Conservation (phyloP, 371 early-diverging fungal species). For the Rhizopus microsporus region DNA sequence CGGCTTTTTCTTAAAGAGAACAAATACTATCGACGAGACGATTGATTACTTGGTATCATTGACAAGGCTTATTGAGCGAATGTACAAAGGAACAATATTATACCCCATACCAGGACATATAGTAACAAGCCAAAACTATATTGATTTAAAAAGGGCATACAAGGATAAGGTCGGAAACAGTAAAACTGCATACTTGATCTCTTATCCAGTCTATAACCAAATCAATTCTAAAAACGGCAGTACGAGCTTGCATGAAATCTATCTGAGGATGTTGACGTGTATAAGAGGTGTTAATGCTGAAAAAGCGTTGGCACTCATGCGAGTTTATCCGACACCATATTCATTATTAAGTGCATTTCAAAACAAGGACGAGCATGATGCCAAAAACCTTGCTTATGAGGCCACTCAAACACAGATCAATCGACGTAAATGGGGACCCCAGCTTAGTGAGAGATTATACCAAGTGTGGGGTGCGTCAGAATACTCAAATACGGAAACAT, state of each 20-base stretch:
- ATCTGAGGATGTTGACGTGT: slow-evolving; percentile 80
- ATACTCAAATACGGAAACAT: slow-evolving; percentile 1
- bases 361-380: slow-evolving; percentile 28
- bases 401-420: slow-evolving; percentile 38
- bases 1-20: slow-evolving; percentile 78
- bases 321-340: slow-evolving; percentile 70
- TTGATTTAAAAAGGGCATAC: slow-evolving; percentile 47
- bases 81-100: slow-evolving; percentile 50
- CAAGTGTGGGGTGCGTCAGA: slow-evolving; percentile 58
- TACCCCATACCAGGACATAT: slow-evolving; percentile 61
- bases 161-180: not conserved
- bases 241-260: slow-evolving; percentile 69
- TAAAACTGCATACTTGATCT: slow-evolving; percentile 42
- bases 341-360: slow-evolving; percentile 48
- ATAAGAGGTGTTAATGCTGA: slow-evolving; percentile 81
- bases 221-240: slow-evolving; percentile 74
- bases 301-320: slow-evolving; percentile 73
- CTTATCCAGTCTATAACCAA: slow-evolving; percentile 59
- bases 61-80: slow-evolving; percentile 52
- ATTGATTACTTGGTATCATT: slow-evolving; percentile 70
- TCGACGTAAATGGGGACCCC: slow-evolving; percentile 52
- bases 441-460: slow-evolving; percentile 55
- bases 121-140: slow-evolving; percentile 53
- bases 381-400: slow-evolving; percentile 36
- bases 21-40: slow-evolving; percentile 70